Conservation (phyloP, 2,329 filamentous ascomycete genomes). For the Lasiodiplodia gonubiensis region DNA sequence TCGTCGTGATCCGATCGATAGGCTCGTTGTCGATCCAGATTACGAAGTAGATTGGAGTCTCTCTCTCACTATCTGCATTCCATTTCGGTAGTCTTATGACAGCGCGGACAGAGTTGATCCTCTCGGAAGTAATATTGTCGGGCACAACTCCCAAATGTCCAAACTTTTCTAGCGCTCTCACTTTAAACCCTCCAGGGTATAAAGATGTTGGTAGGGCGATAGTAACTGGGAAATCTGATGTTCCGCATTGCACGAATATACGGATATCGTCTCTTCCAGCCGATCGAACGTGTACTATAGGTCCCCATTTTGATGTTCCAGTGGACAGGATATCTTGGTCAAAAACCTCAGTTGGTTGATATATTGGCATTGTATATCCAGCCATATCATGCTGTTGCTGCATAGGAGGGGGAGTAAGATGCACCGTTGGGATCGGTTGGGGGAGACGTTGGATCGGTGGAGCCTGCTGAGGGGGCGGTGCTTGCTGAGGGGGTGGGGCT, state of each 20-base stretch:
- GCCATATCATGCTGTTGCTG: no score
- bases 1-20: conserved; percentile 8
- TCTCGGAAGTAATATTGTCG: conserved; percentile 11
- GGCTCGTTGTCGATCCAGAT: conserved; percentile 5
- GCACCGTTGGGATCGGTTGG: no score
- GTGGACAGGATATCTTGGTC: conserved; percentile 6
- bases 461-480: no score
- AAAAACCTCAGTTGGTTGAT: conserved; percentile 8
- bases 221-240: conserved; percentile 2
- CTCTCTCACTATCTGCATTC: conserved; percentile 8
- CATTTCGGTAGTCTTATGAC: conserved; percentile 11
- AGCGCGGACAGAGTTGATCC: conserved; percentile 3
- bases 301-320: conserved; percentile 1
- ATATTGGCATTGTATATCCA: not conserved
- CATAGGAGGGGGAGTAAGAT: no score
- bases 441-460: no score
- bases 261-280: conserved; percentile 6
- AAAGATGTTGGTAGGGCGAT: conserved; percentile 18
- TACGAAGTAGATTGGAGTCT: conserved; percentile 13
- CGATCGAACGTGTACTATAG: conserved; percentile 6
- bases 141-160: conserved; percentile 1
- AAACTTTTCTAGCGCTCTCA: not conserved
- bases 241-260: conserved; percentile 13
- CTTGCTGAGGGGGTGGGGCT: no score
- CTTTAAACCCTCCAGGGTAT: conserved; percentile 16